phyloP scores from a whole-genome alignment of 2,329 filamentous ascomycete genomes.

The Pyrenophora teres region DNA sequence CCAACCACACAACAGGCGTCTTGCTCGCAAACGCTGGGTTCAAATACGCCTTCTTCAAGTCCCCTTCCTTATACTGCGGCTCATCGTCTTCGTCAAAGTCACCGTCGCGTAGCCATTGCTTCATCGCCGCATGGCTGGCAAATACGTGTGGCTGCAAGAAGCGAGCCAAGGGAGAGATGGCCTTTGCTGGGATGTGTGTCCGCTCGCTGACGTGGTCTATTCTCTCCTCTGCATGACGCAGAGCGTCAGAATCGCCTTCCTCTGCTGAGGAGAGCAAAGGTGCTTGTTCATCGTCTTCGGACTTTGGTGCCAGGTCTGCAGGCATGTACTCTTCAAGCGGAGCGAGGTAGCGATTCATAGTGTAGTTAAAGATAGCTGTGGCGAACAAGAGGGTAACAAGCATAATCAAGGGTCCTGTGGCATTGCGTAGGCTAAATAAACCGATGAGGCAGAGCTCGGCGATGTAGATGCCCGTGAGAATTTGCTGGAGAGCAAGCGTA shows the following conservation, averaged over 20 bases:
- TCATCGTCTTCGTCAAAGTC: slow-evolving; percentile 39
- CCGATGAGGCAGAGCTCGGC: slow-evolving; percentile 82
- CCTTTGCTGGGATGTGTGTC: slow-evolving; percentile 27
- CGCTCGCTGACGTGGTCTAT: slow-evolving; percentile 36
- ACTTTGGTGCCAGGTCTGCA: slow-evolving; percentile 34
- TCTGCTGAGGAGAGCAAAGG: slow-evolving; percentile 40
- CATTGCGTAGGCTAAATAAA: slow-evolving; percentile 63
- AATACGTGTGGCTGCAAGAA: slow-evolving; percentile 46
- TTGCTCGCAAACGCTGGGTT: slow-evolving; percentile 43
- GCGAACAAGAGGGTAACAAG: slow-evolving; percentile 37
- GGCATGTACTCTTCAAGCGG: slow-evolving; percentile 45
- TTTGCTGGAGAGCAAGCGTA: slow-evolving; percentile 82
- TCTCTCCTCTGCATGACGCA: slow-evolving; percentile 24
- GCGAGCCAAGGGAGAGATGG: slow-evolving; percentile 37
- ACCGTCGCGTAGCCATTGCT: slow-evolving; percentile 39
- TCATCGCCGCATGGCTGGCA: slow-evolving; percentile 42
- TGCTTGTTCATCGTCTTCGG: slow-evolving; percentile 33
- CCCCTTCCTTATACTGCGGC: slow-evolving; percentile 41
- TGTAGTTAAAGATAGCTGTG: slow-evolving; percentile 42
- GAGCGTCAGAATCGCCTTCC: slow-evolving; percentile 33
- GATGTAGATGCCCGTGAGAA: slow-evolving; percentile 83
- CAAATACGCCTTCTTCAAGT: slow-evolving; percentile 41
- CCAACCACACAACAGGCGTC: slow-evolving; percentile 43
- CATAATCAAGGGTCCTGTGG: slow-evolving; percentile 42
- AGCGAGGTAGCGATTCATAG: slow-evolving; percentile 41